Base-by-base conservation (phyloP, 805 yeast genomes). In the Pichia cabralensis region DNA sequence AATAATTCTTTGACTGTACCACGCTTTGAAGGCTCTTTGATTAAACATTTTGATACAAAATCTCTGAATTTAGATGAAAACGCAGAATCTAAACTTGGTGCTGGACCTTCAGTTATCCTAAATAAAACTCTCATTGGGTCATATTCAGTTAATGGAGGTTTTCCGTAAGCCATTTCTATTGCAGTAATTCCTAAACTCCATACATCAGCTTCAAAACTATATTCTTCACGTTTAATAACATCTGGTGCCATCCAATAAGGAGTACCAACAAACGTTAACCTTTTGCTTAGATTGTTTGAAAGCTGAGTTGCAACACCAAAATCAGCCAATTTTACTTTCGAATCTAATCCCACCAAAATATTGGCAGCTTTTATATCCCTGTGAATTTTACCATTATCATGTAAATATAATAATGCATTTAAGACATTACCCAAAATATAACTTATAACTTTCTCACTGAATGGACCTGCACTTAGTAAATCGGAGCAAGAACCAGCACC, bases 301-400 rank as follows among this genome's bases (percentile, higher is more conserved):
- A 59, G 65, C 46, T 77, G 81, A 1, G 96, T 83, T 1, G 97
- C 94, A 9, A 89, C 96, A 1, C 97, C 97, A 57, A 89, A 89
- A 55, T 89, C 98, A 2, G 96, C 96, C 31, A 89, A 67, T 48
- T 89, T 92, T 11, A 85, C 89, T 8, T 71, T 76, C 3, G 94
- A 88, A 10, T 66, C 58, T 2, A 69, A 68, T 14, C 84, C 76
- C 13, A 88, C 54, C 22, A 89, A 60, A 17, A 89, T 74, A 53
- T 89, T 89, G 0, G 96, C 97, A 2, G 96, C 95, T 53, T 88
- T 89, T 34, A 89, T 82, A 55, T 89, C 97, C 40, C 97, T 61
- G 53, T 89, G 98, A 28, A 89, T 88, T 48, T 81, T 79, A 8
- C 85, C 84, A 40, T 67, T 76, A 5, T 57, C 55, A 48, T 80